Percentiles rank a stretch among this genome's conserved stretches.
Evolutionary conservation across 2,329 filamentous ascomycete species (phyloP).

Genomic region (Graphilbum sp.): DNA sequence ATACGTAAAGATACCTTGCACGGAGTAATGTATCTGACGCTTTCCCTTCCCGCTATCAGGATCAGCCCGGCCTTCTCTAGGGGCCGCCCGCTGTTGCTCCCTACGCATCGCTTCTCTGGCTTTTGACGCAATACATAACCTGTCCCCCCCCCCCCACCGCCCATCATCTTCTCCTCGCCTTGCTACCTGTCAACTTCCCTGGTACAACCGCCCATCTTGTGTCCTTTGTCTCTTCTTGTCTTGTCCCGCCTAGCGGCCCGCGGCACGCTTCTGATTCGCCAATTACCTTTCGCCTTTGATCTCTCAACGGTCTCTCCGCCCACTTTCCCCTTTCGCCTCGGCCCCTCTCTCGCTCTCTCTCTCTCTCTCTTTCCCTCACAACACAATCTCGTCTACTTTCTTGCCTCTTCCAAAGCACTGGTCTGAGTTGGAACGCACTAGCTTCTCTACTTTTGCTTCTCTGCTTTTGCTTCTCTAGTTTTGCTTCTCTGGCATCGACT

Average conservation of each 20-base stretch:
- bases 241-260: too few species aligned
- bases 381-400: background rate
- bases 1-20: too few species aligned
- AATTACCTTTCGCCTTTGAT: too few species aligned
- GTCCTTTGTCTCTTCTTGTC: background rate
- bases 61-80: constrained; percentile 5
- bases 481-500: too few species aligned
- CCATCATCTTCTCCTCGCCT: background rate
- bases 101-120: background rate
- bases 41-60: constrained; percentile 8
- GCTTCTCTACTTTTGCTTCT: too few species aligned
- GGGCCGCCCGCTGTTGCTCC: background rate
- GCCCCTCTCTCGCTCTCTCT: too few species aligned
- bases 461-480: too few species aligned
- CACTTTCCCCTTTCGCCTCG: background rate
- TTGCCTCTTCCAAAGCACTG: too few species aligned
- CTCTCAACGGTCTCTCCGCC: background rate
- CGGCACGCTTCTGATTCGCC: too few species aligned
- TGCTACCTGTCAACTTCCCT: background rate
- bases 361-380: background rate
- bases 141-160: too few species aligned
- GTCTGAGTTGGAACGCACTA: too few species aligned
- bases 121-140: background rate
- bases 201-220: background rate
- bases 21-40: too few species aligned